These are phyloP conservation scores for Suillus cothurnatus DNA, from an alignment of 768 basidiomycete genomes.

Conservation along the genomic window DNA sequence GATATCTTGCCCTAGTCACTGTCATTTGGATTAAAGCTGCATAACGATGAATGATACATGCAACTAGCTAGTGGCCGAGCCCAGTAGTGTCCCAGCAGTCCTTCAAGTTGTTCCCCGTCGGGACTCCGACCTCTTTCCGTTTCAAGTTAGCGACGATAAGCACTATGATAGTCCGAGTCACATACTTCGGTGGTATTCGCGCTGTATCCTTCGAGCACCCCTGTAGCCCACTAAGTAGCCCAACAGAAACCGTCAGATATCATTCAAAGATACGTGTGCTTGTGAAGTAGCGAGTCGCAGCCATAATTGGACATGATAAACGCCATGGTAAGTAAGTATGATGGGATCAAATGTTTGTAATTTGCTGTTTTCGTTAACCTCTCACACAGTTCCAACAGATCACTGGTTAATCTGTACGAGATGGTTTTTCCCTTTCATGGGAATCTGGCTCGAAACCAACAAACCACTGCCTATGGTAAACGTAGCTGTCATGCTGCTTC, in stretches of 20 bases:
- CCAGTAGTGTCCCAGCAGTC: neutral
- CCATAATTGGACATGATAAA: neutral
- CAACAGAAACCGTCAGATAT: neutral
- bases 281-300: neutral
- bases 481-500: neutral
- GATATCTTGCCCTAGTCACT: neutral
- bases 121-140: neutral
- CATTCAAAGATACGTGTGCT: neutral
- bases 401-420: no score
- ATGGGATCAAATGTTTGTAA: neutral
- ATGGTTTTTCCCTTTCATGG: neutral
- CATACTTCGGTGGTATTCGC: neutral
- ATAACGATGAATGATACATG: neutral
- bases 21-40: neutral
- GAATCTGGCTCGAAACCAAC: neutral
- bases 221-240: neutral
- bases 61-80: neutral
- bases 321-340: neutral
- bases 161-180: no score
- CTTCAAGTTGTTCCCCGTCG: neutral
- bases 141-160: no score
- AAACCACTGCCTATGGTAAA: neutral
- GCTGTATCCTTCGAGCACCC: neutral
- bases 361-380: neutral
- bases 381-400: neutral